Conservation (phyloP, 768 basidiomycete species). For the Symmetrospora coprosmae region DNA sequence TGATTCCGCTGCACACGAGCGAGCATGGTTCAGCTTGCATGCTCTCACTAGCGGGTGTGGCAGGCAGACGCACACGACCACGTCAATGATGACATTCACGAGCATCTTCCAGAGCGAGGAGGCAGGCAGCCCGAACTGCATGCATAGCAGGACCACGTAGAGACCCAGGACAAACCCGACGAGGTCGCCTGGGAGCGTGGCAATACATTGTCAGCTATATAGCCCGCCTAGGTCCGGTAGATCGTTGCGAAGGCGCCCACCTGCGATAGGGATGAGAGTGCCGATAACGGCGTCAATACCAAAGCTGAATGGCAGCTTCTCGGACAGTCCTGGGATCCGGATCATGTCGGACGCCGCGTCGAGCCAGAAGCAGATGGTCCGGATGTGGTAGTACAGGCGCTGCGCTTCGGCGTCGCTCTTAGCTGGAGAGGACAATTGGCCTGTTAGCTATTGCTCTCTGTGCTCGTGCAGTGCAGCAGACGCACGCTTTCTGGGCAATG, state of each 20-base stretch:
- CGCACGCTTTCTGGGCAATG: not conserved
- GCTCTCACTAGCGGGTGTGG: not conserved
- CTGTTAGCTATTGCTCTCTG: not conserved
- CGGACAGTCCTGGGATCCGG: slow-evolving; percentile 1
- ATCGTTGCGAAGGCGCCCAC: not conserved
- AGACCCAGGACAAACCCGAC: slow-evolving; percentile 3
- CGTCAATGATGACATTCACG: slow-evolving; percentile 9
- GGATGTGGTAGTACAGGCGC: slow-evolving; percentile 17
- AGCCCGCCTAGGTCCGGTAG: not conserved
- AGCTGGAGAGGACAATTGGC: too few relatives aligned
- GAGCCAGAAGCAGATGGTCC: slow-evolving; percentile 19
- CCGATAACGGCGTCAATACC: slow-evolving; percentile 17
- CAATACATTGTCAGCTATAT: not conserved
- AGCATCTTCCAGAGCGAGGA: slow-evolving; percentile 16
- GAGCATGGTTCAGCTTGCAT: not conserved
- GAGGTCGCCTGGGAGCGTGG: not conserved
- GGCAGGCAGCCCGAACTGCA: slow-evolving; percentile 15
- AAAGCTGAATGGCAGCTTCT: slow-evolving; percentile 19
- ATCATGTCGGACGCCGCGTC: slow-evolving; percentile 10
- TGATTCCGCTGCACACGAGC: not conserved
- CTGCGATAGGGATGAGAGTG: not conserved
- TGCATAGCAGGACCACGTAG: slow-evolving; percentile 18
- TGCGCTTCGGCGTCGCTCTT: slow-evolving; percentile 4
- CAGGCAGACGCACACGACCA: slow-evolving; percentile 6
- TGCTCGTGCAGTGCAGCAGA: too few relatives aligned